A percentile compares a stretch with the other conserved stretches of the same genome.
phyloP scores from a whole-genome alignment of 2,329 filamentous ascomycete genomes.

The Endocalyx cinctus region DNA sequence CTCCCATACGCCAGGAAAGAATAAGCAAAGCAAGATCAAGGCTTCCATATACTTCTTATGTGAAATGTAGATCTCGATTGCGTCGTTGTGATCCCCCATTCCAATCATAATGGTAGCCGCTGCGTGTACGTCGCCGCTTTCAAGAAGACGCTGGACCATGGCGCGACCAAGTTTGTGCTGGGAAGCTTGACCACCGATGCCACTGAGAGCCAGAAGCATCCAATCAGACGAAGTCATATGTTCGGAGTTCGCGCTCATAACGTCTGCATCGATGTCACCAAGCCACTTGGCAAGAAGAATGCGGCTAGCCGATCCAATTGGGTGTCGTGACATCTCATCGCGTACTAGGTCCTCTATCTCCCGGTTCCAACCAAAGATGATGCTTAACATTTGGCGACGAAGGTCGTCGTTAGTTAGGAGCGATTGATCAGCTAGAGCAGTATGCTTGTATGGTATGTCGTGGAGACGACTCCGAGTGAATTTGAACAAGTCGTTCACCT shows the following conservation, averaged over 20 bases:
- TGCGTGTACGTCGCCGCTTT: constrained; percentile 85
- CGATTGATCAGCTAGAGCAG: constrained; percentile 51
- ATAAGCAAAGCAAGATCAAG: constrained; percentile 77
- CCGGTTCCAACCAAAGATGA: constrained; percentile 92
- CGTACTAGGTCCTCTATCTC: constrained; percentile 76
- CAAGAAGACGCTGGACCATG: constrained; percentile 84
- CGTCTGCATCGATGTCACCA: constrained; percentile 75
- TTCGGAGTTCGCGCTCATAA: constrained; percentile 74
- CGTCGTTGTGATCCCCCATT: constrained; percentile 87
- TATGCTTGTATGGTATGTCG: constrained; percentile 76
- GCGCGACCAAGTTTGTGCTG: constrained; percentile 88
- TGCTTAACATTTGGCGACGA: constrained; percentile 82
- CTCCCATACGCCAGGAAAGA: constrained; percentile 84
- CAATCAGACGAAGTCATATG: constrained; percentile 93
- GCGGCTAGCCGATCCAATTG: constrained; percentile 66
- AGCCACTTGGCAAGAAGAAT: constrained; percentile 92
- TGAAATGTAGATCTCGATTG: constrained; percentile 92
- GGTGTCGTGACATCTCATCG: constrained; percentile 77
- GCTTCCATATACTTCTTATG: constrained; percentile 92
- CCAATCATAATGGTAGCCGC: constrained; percentile 90
- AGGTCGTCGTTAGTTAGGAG: constrained; percentile 73
- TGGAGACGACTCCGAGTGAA: constrained; percentile 75
- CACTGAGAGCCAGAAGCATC: constrained; percentile 91
- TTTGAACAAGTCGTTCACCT: constrained; percentile 76
- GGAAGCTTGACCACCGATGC: constrained; percentile 72